Evolutionary conservation across 2,329 filamentous ascomycete species (phyloP), one percentile per base, ranked within the genome.

Genomic region (Paramyrothecium sp.): DNA sequence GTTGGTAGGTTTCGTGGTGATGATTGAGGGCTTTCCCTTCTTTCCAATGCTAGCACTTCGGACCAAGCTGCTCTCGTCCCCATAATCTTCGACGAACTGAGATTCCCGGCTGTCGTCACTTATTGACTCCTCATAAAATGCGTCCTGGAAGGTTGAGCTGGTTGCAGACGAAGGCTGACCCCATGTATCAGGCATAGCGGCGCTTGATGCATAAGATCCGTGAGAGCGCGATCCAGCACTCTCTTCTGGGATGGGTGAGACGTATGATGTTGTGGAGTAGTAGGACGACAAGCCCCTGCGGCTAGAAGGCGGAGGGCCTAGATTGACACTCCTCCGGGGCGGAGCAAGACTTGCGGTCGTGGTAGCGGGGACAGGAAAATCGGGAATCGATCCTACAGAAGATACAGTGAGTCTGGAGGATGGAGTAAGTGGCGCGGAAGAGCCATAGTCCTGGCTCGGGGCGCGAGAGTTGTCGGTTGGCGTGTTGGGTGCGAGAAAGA

Each of bases 211-310:
- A 65, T 85, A 88, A 0, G 89, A 91, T 26, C 79, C 79, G 67
- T 85, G 82, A 1, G 86, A 85, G 55, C 79, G 75, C 3, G 80
- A 76, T 22, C 81, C 77, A 0, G 83, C 80, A 60, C 81, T 84
- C 67, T 92, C 89, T 70, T 92, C 90, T 1, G 87, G 88, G 54
- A 93, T 92, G 0, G 90, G 89, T 0, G 89, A 89, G 23, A 92
- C 88, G 58, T 81, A 88, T 0, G 88, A 89, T 13, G 79, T 74
- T 61, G 81, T 83, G 3, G 88, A 89, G 65, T 89, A 88, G 59
- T 87, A 88, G 0, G 85, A 86, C 0, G 85, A 88, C 26, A 79
- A 81, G 1, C 85, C 85, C 62, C 85, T 76, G 63, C 86, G 78
- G 3, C 84, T 78, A 13, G 81, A 84, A 3, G 85, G 85, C 1